Evolutionary conservation across 1,284 basidiomycete species (phyloP).

Genomic region (Singerocomus inundabilis): DNA sequence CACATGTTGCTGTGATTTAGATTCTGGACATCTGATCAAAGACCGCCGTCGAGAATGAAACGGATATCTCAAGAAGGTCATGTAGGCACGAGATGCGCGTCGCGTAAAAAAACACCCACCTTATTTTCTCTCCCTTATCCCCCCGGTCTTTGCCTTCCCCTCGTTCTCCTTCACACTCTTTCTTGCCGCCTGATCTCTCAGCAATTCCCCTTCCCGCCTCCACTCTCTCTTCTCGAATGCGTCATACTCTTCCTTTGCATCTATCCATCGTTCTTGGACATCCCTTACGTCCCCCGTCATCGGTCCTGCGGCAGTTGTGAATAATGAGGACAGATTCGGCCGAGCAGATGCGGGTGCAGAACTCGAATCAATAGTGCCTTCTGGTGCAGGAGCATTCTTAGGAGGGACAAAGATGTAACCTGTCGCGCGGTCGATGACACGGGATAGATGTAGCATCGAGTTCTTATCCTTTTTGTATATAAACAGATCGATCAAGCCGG

Average conservation of each 20-base stretch:
- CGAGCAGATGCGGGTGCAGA: slow-evolving; percentile 40
- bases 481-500: not conserved
- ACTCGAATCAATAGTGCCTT: slow-evolving; percentile 49
- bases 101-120: slow-evolving; percentile 7
- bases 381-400: slow-evolving; percentile 45
- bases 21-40: not conserved
- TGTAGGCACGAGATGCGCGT: not conserved
- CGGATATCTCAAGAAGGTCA: not conserved
- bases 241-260: slow-evolving; percentile 76
- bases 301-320: slow-evolving; percentile 62
- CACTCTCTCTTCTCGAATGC: slow-evolving; percentile 71
- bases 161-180: slow-evolving; percentile 10
- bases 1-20: not conserved
- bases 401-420: slow-evolving; percentile 84
- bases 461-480: slow-evolving; percentile 71
- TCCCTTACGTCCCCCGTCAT: slow-evolving; percentile 65
- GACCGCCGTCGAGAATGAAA: not conserved
- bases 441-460: slow-evolving; percentile 86
- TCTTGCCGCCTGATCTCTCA: slow-evolving; percentile 26
- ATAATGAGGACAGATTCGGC: slow-evolving; percentile 66
- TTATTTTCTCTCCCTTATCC: slow-evolving; percentile 32
- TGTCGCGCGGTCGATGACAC: slow-evolving; percentile 82
- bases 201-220: slow-evolving; percentile 56
- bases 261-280: slow-evolving; percentile 88
- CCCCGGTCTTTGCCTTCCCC: slow-evolving; percentile 2